Conservation (phyloP, 352 stramenopile genomes). For the Pythium dissimile region DNA sequence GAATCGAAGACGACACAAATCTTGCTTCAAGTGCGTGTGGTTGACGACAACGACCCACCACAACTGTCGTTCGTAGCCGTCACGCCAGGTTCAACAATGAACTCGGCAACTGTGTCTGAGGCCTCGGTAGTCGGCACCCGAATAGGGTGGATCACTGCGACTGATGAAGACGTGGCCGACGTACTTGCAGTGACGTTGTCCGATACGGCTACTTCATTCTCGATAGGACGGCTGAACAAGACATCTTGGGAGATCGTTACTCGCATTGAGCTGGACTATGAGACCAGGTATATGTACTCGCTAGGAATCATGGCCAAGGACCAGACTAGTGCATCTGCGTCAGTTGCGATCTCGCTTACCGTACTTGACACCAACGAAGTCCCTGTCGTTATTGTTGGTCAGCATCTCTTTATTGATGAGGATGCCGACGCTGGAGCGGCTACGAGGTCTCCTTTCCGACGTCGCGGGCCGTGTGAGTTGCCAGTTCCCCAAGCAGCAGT, state of each 20-base stretch:
- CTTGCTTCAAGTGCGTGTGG: conserved; percentile 21
- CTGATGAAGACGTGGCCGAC: conserved; percentile 26
- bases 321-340: conserved; percentile 3
- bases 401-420: conserved; percentile 30
- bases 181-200: conserved; percentile 4
- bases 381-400: conserved; percentile 3
- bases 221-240: conserved; percentile 16
- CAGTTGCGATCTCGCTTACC: neutral
- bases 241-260: conserved; percentile 19
- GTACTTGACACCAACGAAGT: conserved; percentile 26
- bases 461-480: conserved; percentile 14
- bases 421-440: neutral
- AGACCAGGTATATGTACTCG: conserved; percentile 13
- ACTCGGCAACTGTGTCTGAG: conserved; percentile 8
- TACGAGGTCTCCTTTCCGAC: conserved; percentile 6
- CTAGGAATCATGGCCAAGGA: conserved; percentile 18
- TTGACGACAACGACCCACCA: conserved; percentile 48
- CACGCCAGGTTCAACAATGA: neutral
- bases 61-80: conserved; percentile 20
- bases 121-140: conserved; percentile 1
- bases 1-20: conserved; percentile 24
- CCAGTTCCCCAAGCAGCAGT: neutral
- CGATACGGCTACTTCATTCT: conserved; percentile 10
- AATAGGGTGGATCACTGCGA: conserved; percentile 13
- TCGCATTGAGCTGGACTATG: conserved; percentile 18